These are phyloP conservation scores for Saraca asoca DNA, from an alignment of 331 rosid species.

Conservation along the genomic window DNA sequence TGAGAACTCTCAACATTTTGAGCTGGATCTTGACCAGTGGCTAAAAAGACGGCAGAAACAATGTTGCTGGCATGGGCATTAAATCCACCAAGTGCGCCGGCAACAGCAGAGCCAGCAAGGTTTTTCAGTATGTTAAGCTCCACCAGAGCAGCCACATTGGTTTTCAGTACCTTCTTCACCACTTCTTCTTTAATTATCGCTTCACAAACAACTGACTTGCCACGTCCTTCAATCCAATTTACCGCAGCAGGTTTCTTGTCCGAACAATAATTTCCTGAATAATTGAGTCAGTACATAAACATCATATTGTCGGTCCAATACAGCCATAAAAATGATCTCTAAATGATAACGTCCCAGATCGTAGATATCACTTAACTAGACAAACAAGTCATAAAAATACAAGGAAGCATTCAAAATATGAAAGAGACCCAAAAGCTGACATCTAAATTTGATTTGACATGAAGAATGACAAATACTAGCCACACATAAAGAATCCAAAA, in stretches of 20 bases:
- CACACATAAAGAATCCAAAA: constrained; percentile 1
- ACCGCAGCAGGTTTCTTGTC: constrained; percentile 93
- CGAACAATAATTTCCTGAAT: constrained; percentile 75
- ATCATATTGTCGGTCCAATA: constrained; percentile 7
- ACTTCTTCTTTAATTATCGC: constrained; percentile 76
- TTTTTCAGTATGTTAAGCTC: constrained; percentile 93
- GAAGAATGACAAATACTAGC: not conserved
- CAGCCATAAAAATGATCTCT: constrained; percentile 4
- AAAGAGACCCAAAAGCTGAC: constrained; percentile 11
- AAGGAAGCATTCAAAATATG: constrained; percentile 14
- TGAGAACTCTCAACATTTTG: constrained; percentile 89
- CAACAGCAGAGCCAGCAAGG: constrained; percentile 83
- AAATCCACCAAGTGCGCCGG: constrained; percentile 86
- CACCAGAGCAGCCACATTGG: constrained; percentile 64
- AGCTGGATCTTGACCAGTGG: constrained; percentile 94
- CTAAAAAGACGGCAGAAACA: constrained; percentile 73
- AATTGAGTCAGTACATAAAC: constrained; percentile 19
- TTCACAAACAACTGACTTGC: constrained; percentile 88
- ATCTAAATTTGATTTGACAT: not conserved
- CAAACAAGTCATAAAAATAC: not conserved
- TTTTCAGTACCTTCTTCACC: constrained; percentile 76
- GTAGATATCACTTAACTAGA: constrained; percentile 25
- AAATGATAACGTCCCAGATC: not conserved
- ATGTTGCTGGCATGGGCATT: constrained; percentile 89
- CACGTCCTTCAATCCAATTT: constrained; percentile 96